Evolutionary conservation across 768 basidiomycete genomes (phyloP).

Genomic region (Boletus fagicola): DNA sequence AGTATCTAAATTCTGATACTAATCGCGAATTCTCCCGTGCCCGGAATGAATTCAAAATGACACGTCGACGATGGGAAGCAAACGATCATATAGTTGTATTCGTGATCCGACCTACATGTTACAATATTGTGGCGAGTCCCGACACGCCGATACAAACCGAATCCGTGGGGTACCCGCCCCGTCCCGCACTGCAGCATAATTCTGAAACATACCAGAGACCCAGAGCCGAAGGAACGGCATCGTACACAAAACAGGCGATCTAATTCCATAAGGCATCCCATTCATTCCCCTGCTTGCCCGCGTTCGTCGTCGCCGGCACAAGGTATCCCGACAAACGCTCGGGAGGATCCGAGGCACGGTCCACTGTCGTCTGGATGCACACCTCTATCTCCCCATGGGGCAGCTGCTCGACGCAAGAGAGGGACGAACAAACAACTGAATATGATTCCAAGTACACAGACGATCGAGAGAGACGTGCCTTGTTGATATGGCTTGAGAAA

Average conservation of each 20-base stretch:
- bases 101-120: neutral
- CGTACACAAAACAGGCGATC: too few relatives aligned
- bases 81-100: neutral
- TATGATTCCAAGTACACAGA: neutral
- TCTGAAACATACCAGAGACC: too few relatives aligned
- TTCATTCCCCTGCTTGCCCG: neutral
- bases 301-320: neutral
- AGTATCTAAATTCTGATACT: too few relatives aligned
- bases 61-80: too few relatives aligned
- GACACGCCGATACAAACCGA: neutral
- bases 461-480: neutral
- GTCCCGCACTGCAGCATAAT: neutral
- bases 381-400: slow-evolving; percentile 5
- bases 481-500: neutral
- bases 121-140: neutral
- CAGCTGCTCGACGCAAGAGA: neutral
- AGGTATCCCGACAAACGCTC: neutral
- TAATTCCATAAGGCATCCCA: neutral
- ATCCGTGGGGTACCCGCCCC: neutral
- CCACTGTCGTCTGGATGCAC: slow-evolving; percentile 13
- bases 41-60: too few relatives aligned
- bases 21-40: too few relatives aligned
- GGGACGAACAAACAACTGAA: neutral
- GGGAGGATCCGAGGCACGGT: slow-evolving; percentile 1
- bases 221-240: too few relatives aligned